These are phyloP conservation scores for Xylaria sp. DNA, from an alignment of 2,329 filamentous ascomycete species.

Conservation along the genomic window DNA sequence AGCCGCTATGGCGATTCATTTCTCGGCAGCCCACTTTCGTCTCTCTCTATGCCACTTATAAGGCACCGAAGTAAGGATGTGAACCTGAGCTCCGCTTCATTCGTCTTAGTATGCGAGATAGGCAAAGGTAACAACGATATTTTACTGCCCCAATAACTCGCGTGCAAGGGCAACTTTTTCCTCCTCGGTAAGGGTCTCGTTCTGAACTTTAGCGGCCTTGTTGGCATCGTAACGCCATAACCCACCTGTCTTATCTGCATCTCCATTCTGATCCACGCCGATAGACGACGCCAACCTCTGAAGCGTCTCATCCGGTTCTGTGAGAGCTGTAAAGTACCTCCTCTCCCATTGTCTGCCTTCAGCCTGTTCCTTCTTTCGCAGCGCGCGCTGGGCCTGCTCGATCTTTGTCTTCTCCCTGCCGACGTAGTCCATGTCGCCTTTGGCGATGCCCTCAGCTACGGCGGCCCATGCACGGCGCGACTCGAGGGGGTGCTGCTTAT, in stretches of 20 bases:
- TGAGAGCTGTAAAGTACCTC: slow-evolving; percentile 73
- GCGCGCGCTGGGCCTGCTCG: slow-evolving; percentile 79
- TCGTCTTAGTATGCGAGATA: too few relatives aligned
- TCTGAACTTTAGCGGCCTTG: slow-evolving; percentile 52
- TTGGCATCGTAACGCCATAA: slow-evolving; percentile 61
- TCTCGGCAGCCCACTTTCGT: too few relatives aligned
- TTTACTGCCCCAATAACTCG: slow-evolving; percentile 41
- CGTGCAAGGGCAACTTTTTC: slow-evolving; percentile 47
- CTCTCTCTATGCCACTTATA: too few relatives aligned
- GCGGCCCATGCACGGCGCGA: slow-evolving; percentile 79
- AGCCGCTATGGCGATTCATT: too few relatives aligned
- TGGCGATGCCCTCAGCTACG: slow-evolving; percentile 74
- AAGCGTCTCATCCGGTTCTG: slow-evolving; percentile 51
- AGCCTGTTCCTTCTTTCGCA: slow-evolving; percentile 59
- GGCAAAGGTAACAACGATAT: neutral
- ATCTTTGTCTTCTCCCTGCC: slow-evolving; percentile 77
- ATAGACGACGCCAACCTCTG: slow-evolving; percentile 51
- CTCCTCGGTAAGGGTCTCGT: slow-evolving; percentile 43
- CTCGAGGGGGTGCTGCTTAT: slow-evolving; percentile 80
- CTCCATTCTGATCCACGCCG: slow-evolving; percentile 57
- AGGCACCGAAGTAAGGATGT: neutral
- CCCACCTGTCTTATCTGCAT: slow-evolving; percentile 65
- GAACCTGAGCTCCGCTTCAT: neutral
- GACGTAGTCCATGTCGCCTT: slow-evolving; percentile 76
- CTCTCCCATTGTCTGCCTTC: slow-evolving; percentile 81